These are phyloP conservation scores for Microcera coccophila DNA, from an alignment of 2,329 filamentous ascomycete genomes.

Conservation along the genomic window DNA sequence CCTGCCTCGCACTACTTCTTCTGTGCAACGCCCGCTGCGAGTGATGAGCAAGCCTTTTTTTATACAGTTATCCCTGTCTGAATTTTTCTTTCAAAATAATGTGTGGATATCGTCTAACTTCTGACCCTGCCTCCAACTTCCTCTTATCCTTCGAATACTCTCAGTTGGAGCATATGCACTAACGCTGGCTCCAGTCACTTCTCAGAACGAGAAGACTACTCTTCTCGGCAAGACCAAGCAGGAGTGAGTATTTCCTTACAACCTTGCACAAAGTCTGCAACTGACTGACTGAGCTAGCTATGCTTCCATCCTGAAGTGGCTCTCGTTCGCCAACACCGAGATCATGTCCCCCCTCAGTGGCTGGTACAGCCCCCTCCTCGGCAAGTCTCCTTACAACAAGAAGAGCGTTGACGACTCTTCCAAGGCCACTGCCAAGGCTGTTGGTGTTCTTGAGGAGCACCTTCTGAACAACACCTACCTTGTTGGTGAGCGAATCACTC, in stretches of 20 bases:
- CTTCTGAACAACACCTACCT: conserved; percentile 93
- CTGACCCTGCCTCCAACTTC: conserved; percentile 51
- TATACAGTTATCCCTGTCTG: conserved; percentile 99
- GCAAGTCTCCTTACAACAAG: conserved; percentile 91
- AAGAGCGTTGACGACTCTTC: conserved; percentile 81
- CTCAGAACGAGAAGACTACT: conserved; percentile 99
- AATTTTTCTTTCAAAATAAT: conserved; percentile 53
- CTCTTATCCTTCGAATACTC: conserved; percentile 26
- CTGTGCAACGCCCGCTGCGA: conserved; percentile 20
- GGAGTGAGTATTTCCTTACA: conserved; percentile 60
- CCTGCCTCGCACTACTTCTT: conserved; percentile 28
- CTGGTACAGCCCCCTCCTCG: conserved; percentile 86
- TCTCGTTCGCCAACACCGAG: conserved; percentile 94
- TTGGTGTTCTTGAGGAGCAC: conserved; percentile 78
- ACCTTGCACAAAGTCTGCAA: neutral
- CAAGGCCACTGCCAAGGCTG: conserved; percentile 63
- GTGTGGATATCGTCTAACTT: conserved; percentile 92
- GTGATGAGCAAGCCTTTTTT: conserved; percentile 75
- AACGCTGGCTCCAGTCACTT: conserved; percentile 67
- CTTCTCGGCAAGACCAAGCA: conserved; percentile 99
- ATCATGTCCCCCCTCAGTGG: conserved; percentile 66
- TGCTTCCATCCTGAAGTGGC: conserved; percentile 95
- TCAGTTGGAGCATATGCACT: conserved; percentile 25
- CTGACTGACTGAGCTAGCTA: conserved; percentile 51
- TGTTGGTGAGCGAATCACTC: conserved; percentile 93